Evolutionary conservation across 228 moss, liverwort and hornwort genomes (phyloP).

Genomic region (Sphagnum fallax): DNA sequence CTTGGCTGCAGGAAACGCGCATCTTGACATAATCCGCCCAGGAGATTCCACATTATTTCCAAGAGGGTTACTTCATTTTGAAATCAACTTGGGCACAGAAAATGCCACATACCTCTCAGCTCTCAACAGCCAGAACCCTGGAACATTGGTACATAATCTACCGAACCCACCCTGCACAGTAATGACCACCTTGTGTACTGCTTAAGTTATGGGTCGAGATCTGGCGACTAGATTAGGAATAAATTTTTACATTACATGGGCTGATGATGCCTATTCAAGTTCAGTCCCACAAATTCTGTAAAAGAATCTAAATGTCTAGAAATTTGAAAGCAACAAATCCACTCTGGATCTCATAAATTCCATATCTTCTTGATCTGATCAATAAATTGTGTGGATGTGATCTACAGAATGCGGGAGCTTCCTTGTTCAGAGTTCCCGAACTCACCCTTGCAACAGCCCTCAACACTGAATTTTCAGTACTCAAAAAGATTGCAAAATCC

Average conservation of each 20-base stretch:
- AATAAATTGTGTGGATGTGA: background rate
- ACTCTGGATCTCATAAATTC: background rate
- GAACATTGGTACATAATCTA: constrained; percentile 15
- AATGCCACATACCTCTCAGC: constrained; percentile 22
- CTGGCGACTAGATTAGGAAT: too few relatives aligned
- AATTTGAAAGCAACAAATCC: background rate
- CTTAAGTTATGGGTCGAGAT: background rate
- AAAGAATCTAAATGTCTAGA: background rate
- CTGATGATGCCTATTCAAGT: background rate
- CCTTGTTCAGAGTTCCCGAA: constrained; percentile 11
- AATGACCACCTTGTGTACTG: background rate
- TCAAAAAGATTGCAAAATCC: background rate
- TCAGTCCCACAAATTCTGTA: background rate
- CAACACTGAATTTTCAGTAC: constrained; percentile 2
- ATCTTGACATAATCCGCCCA: constrained; percentile 19
- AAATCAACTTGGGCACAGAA: constrained; percentile 19
- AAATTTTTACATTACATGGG: too few relatives aligned
- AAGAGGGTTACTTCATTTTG: constrained; percentile 26
- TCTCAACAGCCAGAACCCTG: constrained; percentile 32
- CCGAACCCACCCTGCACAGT: too few relatives aligned
- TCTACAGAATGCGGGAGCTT: constrained; percentile 6
- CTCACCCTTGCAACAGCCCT: constrained; percentile 16
- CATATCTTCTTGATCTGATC: too few relatives aligned
- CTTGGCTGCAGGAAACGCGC: constrained; percentile 8
- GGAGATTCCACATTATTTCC: constrained; percentile 26